phyloP scores from a whole-genome alignment of 164 flowering plant species.

The Dillenia suffruticosa region DNA sequence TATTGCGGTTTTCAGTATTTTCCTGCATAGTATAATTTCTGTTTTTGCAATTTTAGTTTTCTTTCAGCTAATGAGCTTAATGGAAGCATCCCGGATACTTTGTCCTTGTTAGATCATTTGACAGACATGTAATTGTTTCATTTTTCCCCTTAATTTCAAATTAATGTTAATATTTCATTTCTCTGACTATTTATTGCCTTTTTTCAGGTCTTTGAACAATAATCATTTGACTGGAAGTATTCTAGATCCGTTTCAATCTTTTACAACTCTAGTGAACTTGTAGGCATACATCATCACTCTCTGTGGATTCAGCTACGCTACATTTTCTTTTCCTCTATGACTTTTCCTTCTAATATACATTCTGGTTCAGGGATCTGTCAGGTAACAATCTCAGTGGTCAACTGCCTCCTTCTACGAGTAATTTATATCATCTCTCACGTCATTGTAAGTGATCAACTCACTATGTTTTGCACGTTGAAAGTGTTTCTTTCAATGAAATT shows the following conservation, averaged over 20 bases:
- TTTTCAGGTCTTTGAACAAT: constrained; percentile 38
- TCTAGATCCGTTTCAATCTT: constrained; percentile 50
- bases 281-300: constrained; percentile 23
- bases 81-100: constrained; percentile 43
- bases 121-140: constrained; percentile 42
- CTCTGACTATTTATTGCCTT: constrained; percentile 1
- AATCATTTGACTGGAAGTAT: constrained; percentile 47
- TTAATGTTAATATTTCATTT: background rate
- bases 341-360: background rate
- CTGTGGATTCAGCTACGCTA: background rate
- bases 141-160: constrained; percentile 4
- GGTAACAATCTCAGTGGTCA: constrained; percentile 45
- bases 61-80: constrained; percentile 46
- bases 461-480: too few species aligned
- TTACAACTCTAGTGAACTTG: constrained; percentile 35
- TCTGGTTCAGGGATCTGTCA: constrained; percentile 49
- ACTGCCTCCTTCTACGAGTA: constrained; percentile 51
- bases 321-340: background rate
- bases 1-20: too few species aligned
- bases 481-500: background rate
- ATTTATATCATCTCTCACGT: constrained; percentile 34
- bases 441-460: constrained; percentile 21
- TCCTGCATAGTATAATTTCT: too few species aligned
- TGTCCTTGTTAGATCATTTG: constrained; percentile 34
- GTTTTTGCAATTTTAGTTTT: constrained; percentile 19